Evolutionary conservation across 805 yeast species (phyloP).

Genomic region (Barnettozyma californica): DNA sequence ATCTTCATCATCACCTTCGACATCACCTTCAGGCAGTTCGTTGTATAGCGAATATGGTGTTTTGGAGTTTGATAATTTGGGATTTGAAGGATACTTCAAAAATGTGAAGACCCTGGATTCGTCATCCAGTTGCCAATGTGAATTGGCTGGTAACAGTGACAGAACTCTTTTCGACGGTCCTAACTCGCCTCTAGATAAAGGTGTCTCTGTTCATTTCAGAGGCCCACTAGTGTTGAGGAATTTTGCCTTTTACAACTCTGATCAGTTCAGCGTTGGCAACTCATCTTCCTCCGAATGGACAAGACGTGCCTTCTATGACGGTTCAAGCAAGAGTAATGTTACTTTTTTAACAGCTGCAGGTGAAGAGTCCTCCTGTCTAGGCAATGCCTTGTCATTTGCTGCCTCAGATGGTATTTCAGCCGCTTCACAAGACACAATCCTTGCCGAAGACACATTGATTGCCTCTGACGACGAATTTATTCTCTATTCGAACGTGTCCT

Average conservation of each 20-base stretch:
- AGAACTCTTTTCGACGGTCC: slow-evolving; percentile 46
- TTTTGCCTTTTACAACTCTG: slow-evolving; percentile 57
- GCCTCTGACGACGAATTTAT: slow-evolving; percentile 54
- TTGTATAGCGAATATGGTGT: slow-evolving; percentile 28
- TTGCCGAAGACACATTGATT: slow-evolving; percentile 32
- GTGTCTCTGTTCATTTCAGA: slow-evolving; percentile 70
- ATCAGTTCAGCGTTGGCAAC: slow-evolving; percentile 32
- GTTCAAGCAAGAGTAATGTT: slow-evolving; percentile 53
- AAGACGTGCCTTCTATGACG: slow-evolving; percentile 56
- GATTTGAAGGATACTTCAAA: slow-evolving; percentile 47
- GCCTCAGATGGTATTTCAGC: slow-evolving; percentile 46
- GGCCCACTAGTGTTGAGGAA: slow-evolving; percentile 61
- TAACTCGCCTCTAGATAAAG: slow-evolving; percentile 63
- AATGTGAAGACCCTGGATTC: slow-evolving; percentile 41
- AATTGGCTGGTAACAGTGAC: slow-evolving; percentile 37
- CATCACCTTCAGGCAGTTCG: slow-evolving; percentile 8
- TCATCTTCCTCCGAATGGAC: slow-evolving; percentile 43
- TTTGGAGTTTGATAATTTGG: slow-evolving; percentile 49
- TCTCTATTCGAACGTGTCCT: slow-evolving; percentile 53
- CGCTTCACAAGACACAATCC: slow-evolving; percentile 41
- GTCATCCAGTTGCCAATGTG: slow-evolving; percentile 38
- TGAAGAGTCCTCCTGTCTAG: slow-evolving; percentile 54
- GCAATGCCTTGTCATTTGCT: slow-evolving; percentile 62
- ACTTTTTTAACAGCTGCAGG: slow-evolving; percentile 68
- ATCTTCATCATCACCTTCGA: not conserved